These are phyloP conservation scores for Scutellaria galericulata DNA, from an alignment of 257 asterid genomes.

Conservation along the genomic window DNA sequence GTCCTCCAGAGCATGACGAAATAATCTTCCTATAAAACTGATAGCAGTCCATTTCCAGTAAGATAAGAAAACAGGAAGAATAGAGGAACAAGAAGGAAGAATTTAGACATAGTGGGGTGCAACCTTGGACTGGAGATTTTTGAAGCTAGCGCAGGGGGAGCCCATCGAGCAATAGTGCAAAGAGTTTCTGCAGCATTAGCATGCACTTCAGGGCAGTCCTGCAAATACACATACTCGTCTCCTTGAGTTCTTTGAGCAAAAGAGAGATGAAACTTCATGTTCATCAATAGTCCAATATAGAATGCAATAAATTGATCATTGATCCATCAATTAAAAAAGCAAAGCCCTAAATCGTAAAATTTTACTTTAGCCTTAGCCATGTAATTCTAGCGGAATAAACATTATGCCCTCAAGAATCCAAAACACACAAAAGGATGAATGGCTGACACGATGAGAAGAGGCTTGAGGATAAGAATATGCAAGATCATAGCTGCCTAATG, in stretches of 20 bases:
- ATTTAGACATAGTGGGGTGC: constrained; percentile 21
- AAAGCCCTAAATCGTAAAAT: constrained; percentile 17
- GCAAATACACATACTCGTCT: constrained; percentile 32
- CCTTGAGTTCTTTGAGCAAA: constrained; percentile 5
- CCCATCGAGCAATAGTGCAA: constrained; percentile 69
- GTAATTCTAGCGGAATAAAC: not conserved
- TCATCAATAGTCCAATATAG: not conserved
- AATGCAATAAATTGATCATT: constrained; percentile 8
- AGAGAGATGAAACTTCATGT: constrained; percentile 21
- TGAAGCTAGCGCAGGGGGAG: constrained; percentile 65
- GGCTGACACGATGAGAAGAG: not conserved
- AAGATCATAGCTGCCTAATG: constrained; percentile 25
- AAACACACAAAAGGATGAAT: constrained; percentile 25
- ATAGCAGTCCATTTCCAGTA: constrained; percentile 37
- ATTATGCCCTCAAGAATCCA: constrained; percentile 7
- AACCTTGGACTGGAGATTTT: constrained; percentile 83
- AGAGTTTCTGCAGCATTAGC: constrained; percentile 88
- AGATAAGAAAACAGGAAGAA: constrained; percentile 21
- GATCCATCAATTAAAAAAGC: not conserved
- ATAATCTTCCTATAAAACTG: constrained; percentile 81
- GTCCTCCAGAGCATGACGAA: constrained; percentile 77
- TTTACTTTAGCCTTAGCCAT: constrained; percentile 1
- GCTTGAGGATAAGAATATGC: constrained; percentile 28
- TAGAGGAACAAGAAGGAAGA: constrained; percentile 21
- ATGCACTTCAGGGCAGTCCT: constrained; percentile 93